These are phyloP conservation scores for Boletales sp. DNA, from an alignment of 768 basidiomycete species.

Conservation along the genomic window DNA sequence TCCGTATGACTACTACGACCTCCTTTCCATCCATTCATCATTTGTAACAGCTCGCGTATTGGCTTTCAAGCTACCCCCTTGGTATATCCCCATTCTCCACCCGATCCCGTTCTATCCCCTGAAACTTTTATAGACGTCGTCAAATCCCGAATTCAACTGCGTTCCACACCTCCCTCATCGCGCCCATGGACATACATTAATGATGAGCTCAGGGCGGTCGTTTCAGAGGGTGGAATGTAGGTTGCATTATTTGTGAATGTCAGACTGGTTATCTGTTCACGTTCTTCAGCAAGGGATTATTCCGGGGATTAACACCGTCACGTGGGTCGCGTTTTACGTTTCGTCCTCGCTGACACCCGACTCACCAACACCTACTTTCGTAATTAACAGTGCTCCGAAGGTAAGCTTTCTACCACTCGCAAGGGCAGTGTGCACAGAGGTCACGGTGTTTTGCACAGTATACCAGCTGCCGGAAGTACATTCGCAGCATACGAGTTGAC, in stretches of 20 bases:
- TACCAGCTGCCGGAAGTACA: conserved; percentile 88
- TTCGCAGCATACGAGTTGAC: conserved; percentile 88
- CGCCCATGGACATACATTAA: conserved; percentile 76
- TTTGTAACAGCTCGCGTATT: conserved; percentile 41
- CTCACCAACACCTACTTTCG: neutral
- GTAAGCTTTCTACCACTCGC: conserved; percentile 24
- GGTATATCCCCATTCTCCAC: conserved; percentile 37
- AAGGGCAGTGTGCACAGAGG: neutral
- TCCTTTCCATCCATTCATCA: neutral
- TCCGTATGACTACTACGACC: conserved; percentile 33
- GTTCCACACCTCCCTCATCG: conserved; percentile 66
- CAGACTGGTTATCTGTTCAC: neutral
- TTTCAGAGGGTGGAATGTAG: conserved; percentile 71
- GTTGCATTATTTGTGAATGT: conserved; percentile 25
- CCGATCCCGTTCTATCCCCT: no score
- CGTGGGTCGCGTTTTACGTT: conserved; percentile 39
- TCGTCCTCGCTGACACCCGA: neutral
- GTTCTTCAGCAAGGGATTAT: conserved; percentile 48
- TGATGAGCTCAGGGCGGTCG: conserved; percentile 60
- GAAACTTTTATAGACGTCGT: conserved; percentile 60
- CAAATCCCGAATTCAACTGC: conserved; percentile 87
- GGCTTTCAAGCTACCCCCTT: conserved; percentile 90
- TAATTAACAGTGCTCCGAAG: conserved; percentile 56
- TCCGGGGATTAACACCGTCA: conserved; percentile 73
- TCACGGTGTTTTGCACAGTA: conserved; percentile 40